Conservation (phyloP, 306 rosid species). For the Boehmeria nivea region DNA sequence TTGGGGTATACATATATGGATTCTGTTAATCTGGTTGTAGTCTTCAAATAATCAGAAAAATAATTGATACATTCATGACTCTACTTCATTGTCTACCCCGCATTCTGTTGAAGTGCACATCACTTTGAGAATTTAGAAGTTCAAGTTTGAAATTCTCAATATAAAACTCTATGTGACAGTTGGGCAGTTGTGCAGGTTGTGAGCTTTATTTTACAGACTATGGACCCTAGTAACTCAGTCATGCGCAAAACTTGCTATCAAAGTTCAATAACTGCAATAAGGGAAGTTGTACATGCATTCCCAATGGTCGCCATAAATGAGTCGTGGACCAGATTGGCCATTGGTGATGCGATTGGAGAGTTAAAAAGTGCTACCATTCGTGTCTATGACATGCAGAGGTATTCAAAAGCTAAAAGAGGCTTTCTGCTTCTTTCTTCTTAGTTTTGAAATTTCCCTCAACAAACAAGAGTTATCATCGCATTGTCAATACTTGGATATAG, state of each 20-base stretch:
- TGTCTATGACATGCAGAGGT: conserved; percentile 97
- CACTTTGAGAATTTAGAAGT: background rate
- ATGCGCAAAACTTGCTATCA: conserved; percentile 86
- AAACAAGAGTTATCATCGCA: too few species aligned
- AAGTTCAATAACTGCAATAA: conserved; percentile 81
- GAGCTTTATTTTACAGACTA: conserved; percentile 79
- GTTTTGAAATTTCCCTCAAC: too few species aligned
- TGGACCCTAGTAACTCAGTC: conserved; percentile 93
- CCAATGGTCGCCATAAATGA: conserved; percentile 92
- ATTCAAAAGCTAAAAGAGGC: background rate
- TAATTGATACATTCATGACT: too few species aligned
- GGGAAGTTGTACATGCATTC: conserved; percentile 73
- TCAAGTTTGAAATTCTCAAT: conserved; percentile 22
- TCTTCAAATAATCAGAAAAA: background rate
- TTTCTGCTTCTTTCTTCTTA: too few species aligned
- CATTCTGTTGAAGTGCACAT: background rate
- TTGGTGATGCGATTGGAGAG: conserved; percentile 90
- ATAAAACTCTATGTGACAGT: conserved; percentile 39
- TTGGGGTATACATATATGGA: too few species aligned
- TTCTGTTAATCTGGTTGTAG: background rate
- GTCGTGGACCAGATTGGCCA: conserved; percentile 88
- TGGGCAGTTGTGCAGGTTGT: conserved; percentile 73
- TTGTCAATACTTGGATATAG: too few species aligned
- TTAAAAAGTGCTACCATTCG: conserved; percentile 55
- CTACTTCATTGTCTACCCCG: too few species aligned